phyloP scores from a whole-genome alignment of 148 eudicot species.

The Spergularia marina region DNA sequence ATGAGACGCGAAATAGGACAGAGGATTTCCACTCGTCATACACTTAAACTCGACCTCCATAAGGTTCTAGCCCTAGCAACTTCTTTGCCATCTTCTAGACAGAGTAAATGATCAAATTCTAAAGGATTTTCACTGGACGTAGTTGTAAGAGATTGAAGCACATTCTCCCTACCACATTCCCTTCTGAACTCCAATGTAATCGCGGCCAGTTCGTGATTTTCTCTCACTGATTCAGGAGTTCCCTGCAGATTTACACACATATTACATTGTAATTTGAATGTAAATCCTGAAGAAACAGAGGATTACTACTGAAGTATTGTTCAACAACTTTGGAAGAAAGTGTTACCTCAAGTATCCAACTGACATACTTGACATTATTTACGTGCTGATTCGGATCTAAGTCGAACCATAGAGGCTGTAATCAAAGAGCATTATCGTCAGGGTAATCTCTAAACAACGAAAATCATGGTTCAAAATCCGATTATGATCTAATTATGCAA shows the following conservation, averaged over 20 bases:
- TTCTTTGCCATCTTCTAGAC: conserved; percentile 51
- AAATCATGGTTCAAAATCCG: neutral
- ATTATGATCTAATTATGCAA: neutral
- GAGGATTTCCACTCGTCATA: neutral
- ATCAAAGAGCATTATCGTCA: neutral
- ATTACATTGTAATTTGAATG: neutral
- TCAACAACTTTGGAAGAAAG: neutral
- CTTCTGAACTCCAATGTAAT: conserved; percentile 58
- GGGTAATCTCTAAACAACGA: neutral
- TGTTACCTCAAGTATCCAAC: conserved; percentile 87
- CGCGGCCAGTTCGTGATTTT: conserved; percentile 45
- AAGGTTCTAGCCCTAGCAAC: conserved; percentile 65
- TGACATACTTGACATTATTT: conserved; percentile 62
- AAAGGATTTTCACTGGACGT: conserved; percentile 33
- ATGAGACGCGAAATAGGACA: neutral
- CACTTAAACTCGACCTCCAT: conserved; percentile 41
- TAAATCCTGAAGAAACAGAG: no score
- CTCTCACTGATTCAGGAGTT: conserved; percentile 55
- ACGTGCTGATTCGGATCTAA: conserved; percentile 86
- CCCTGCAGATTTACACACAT: conserved; percentile 29
- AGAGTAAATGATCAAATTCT: conserved; percentile 32
- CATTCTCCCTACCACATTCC: conserved; percentile 66
- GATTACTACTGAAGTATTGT: no score
- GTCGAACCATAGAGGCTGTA: conserved; percentile 78
- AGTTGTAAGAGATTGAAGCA: conserved; percentile 54